Base-by-base conservation (phyloP, 805 yeast species). In the Lipomyces sp. region DNA sequence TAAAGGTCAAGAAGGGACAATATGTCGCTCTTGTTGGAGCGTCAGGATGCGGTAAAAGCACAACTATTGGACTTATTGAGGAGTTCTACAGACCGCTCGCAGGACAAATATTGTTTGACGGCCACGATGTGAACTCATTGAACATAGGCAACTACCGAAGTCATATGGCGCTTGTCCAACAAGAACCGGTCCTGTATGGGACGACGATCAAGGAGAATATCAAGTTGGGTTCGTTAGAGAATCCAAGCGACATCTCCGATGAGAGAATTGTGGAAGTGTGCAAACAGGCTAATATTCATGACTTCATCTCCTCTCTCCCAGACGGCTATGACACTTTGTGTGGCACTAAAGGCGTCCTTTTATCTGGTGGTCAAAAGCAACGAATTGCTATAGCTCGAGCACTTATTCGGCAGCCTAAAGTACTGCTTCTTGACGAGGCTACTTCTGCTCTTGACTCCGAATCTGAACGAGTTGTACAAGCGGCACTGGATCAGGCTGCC, bases 1-100 rank as follows among this genome's bases (percentile, higher is more conserved):
- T 75, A 35, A 59, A 54, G 5, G 66, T 75, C 84, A 91, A 92
- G 5, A 89, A 93, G 3, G 97, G 97, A 6, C 78, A 87, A 72
- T 91, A 89, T 73, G 93, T 92, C 48, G 97, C 97, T 11, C 85
- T 92, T 72, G 97, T 92, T n/a, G 97, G 97, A 0, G 87, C 96
- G 94, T 2, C 87, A 90, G 30, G 97, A 10, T 73, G 76, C 32
- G 92, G 53, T 75, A 81, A 4, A 59, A 67, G 72, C 60, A 73
- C 75, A 0, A 81, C 87, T 6, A 80, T 86, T 2, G 88, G 86
- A 70, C 75, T 87, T 32, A 76, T 87, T 42, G 78, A 86, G 69
- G 77, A 89, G 59, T 85, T 85, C 72, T 87, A 87, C 73, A 86
- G 85, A 66, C 86, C 88, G 1, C 75, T 77, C 15, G 66, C 76